phyloP scores from a whole-genome alignment of 2,329 filamentous ascomycete genomes.

The Atkinsonella hypoxylon region DNA sequence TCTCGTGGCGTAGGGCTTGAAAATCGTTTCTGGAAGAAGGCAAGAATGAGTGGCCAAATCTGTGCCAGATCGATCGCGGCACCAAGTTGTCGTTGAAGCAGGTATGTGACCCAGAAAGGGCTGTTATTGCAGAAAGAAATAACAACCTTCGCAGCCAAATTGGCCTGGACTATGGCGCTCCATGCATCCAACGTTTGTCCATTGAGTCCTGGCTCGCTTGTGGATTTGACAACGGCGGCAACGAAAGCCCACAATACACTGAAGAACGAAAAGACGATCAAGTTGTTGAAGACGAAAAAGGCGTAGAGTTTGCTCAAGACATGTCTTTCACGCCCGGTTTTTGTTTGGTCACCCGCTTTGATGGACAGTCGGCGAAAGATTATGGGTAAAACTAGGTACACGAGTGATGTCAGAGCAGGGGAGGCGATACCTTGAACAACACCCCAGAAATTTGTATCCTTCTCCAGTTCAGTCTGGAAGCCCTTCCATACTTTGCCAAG shows the following conservation, averaged over 20 bases:
- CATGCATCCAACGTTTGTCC: conserved; percentile 46
- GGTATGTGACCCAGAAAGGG: conserved; percentile 87
- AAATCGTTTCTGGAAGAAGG: conserved; percentile 76
- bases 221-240: conserved; percentile 48
- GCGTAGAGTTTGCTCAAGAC: conserved; percentile 83
- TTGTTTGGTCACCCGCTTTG: conserved; percentile 76
- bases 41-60: conserved; percentile 69
- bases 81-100: conserved; percentile 85
- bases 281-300: conserved; percentile 96
- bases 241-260: conserved; percentile 69
- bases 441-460: conserved; percentile 61
- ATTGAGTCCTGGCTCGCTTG: conserved; percentile 19
- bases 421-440: conserved; percentile 85
- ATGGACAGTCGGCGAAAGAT: conserved; percentile 83
- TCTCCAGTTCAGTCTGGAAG: conserved; percentile 54
- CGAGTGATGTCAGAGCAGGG: conserved; percentile 73
- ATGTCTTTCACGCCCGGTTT: conserved; percentile 83
- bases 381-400: conserved; percentile 80
- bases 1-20: conserved; percentile 80
- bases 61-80: conserved; percentile 92
- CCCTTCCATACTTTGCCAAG: conserved; percentile 66
- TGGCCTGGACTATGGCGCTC: conserved; percentile 52
- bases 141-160: conserved; percentile 55
- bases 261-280: conserved; percentile 89
- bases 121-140: conserved; percentile 70